Percentiles rank a stretch among this genome's conserved stretches.
Evolutionary conservation across 2,329 filamentous ascomycete species (phyloP).

Genomic region (Pseudocercospora fijiensis): DNA sequence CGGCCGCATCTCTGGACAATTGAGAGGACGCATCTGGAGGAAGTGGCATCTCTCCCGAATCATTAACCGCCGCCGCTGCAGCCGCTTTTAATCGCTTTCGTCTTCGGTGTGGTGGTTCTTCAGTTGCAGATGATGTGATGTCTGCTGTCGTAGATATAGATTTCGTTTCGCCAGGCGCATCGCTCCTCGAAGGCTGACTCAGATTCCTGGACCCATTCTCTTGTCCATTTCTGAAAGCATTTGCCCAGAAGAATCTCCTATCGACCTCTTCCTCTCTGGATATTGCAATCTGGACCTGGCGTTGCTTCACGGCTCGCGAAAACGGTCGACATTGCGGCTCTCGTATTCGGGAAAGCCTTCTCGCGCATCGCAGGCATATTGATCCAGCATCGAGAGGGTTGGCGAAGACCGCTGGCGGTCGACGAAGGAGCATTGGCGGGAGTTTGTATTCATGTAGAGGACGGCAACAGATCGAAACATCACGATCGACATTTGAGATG

Average conservation of each 20-base stretch:
- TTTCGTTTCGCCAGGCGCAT: background rate
- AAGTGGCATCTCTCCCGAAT: slow-evolving; percentile 36
- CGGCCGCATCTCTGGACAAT: slow-evolving; percentile 57
- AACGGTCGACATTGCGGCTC: slow-evolving; percentile 22
- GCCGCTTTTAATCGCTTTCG: slow-evolving; percentile 38
- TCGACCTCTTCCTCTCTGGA: slow-evolving; percentile 33
- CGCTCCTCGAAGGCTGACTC: background rate
- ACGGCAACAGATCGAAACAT: background rate
- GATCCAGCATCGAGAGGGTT: slow-evolving; percentile 17
- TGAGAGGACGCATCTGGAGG: slow-evolving; percentile 62
- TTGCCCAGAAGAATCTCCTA: slow-evolving; percentile 39
- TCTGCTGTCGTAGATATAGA: background rate
- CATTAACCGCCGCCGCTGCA: slow-evolving; percentile 15
- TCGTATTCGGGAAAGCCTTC: slow-evolving; percentile 26
- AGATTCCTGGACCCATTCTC: background rate
- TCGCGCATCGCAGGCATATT: slow-evolving; percentile 36
- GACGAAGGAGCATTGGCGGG: slow-evolving; percentile 17
- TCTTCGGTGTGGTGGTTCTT: slow-evolving; percentile 37
- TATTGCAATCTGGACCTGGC: slow-evolving; percentile 24
- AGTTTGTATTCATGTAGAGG: background rate
- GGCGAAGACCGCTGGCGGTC: slow-evolving; percentile 10
- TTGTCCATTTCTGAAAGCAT: slow-evolving; percentile 29
- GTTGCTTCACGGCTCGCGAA: slow-evolving; percentile 21
- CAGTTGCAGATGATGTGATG: slow-evolving; percentile 1
- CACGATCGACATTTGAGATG: background rate